Conservation (phyloP, 1,284 basidiomycete genomes). For the Heterobasidion parviporum region DNA sequence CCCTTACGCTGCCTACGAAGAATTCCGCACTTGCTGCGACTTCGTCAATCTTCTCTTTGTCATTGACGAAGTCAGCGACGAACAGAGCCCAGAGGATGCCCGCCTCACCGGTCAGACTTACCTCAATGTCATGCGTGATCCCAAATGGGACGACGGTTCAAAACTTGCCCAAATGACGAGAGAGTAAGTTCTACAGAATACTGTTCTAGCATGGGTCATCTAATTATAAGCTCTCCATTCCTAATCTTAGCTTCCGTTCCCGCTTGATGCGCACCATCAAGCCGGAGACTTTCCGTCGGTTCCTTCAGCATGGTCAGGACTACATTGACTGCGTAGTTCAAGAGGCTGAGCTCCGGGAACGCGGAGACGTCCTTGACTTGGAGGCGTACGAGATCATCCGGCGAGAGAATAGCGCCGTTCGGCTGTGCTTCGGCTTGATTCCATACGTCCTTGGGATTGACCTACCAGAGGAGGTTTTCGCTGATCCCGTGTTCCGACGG, state of each 20-base stretch:
- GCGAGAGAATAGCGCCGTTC: constrained; percentile 31
- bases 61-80: constrained; percentile 63
- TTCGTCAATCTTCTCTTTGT: constrained; percentile 64
- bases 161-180: constrained; percentile 25
- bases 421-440: constrained; percentile 30
- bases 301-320: constrained; percentile 23
- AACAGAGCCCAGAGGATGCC: constrained; percentile 48
- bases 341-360: constrained; percentile 27
- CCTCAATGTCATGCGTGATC: constrained; percentile 24
- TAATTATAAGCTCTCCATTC: not conserved
- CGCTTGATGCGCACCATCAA: constrained; percentile 37
- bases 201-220: not conserved
- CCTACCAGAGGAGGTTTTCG: constrained; percentile 29
- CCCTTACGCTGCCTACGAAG: constrained; percentile 49
- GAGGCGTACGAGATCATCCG: constrained; percentile 25
- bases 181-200: constrained; percentile 17
- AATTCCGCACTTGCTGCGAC: constrained; percentile 56
- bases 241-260: constrained; percentile 35
- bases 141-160: constrained; percentile 26
- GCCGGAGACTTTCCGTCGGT: constrained; percentile 31
- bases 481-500: constrained; percentile 23
- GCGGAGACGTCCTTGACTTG: constrained; percentile 22
- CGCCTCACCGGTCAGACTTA: constrained; percentile 44
- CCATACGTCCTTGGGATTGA: constrained; percentile 30
- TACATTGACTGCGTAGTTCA: constrained; percentile 28